A percentile compares a stretch with the other conserved stretches of the same genome.
Conservation (phyloP, 768 basidiomycete species). For the Pholiota microspora region DNA sequence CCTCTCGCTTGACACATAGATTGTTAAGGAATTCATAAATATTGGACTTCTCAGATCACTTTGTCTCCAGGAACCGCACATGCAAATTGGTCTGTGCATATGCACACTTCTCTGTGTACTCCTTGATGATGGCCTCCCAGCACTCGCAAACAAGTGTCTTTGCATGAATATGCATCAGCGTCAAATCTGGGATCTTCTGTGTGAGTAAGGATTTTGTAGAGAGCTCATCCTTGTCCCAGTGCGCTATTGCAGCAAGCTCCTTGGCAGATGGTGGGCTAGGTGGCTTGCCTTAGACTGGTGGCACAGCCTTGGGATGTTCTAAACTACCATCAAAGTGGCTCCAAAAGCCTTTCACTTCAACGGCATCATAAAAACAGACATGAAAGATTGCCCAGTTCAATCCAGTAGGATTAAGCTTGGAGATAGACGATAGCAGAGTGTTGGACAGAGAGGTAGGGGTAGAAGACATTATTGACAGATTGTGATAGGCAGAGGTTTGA, state of each 20-base stretch:
- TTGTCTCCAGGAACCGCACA: no score
- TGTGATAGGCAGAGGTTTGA: neutral
- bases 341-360: slow-evolving; percentile 30
- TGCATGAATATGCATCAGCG: neutral
- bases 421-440: slow-evolving; percentile 25
- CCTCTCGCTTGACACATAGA: slow-evolving; percentile 21
- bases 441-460: no score
- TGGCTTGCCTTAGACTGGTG: no score
- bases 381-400: slow-evolving; percentile 33
- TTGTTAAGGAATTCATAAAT: slow-evolving; percentile 20
- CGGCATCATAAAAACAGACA: no score
- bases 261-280: no score
- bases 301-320: neutral
- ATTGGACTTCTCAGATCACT: no score
- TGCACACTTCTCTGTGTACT: no score
- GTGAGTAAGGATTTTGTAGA: no score
- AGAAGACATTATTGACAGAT: neutral
- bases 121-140: no score
- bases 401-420: slow-evolving; percentile 29
- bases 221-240: no score
- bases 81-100: no score
- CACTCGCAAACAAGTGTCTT: neutral
- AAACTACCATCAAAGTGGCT: slow-evolving; percentile 26
- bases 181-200: no score
- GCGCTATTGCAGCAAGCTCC: neutral